A percentile compares a stretch with the other conserved stretches of the same genome.
phyloP scores from a whole-genome alignment of 2,329 filamentous ascomycete genomes.

The Claviceps purpurea region DNA sequence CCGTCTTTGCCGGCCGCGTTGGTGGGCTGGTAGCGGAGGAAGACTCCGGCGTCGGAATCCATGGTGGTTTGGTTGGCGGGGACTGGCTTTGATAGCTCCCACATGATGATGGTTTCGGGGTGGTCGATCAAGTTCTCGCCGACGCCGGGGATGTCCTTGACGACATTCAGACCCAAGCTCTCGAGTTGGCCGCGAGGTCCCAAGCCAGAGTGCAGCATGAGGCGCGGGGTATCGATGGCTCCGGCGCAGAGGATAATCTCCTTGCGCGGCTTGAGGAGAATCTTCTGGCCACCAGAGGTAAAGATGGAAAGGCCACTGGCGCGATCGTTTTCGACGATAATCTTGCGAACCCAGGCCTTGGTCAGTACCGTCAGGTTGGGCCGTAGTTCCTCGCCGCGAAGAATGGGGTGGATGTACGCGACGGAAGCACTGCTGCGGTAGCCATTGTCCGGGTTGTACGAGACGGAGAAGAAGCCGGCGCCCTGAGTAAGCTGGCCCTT shows the following conservation, averaged over 20 bases:
- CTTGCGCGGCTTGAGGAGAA: conserved; percentile 48
- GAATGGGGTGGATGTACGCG: conserved; percentile 84
- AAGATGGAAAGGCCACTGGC: conserved; percentile 63
- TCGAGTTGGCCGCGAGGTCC: conserved; percentile 41
- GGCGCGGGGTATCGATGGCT: conserved; percentile 66
- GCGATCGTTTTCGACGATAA: conserved; percentile 56
- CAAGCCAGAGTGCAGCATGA: conserved; percentile 44
- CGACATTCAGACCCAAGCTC: conserved; percentile 39
- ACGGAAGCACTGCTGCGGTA: conserved; percentile 75
- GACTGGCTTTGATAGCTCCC: conserved; percentile 68
- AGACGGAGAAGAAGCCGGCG: conserved; percentile 81
- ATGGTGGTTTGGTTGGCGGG: conserved; percentile 74
- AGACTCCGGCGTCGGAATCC: conserved; percentile 82
- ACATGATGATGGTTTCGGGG: conserved; percentile 47
- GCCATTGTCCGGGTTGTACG: conserved; percentile 83
- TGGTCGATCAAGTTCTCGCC: conserved; percentile 50
- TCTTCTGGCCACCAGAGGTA: conserved; percentile 37
- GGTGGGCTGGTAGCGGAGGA: conserved; percentile 63
- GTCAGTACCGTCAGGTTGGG: conserved; percentile 79
- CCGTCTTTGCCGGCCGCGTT: conserved; percentile 58
- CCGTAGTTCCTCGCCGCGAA: conserved; percentile 67
- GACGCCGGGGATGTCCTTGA: conserved; percentile 44
- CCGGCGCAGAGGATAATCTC: conserved; percentile 74
- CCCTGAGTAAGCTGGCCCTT: conserved; percentile 61
- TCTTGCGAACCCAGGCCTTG: conserved; percentile 73